A percentile compares a stretch with the other conserved stretches of the same genome.
phyloP scores from a whole-genome alignment of 2,329 filamentous ascomycete species.

The Venturia pyrina region DNA sequence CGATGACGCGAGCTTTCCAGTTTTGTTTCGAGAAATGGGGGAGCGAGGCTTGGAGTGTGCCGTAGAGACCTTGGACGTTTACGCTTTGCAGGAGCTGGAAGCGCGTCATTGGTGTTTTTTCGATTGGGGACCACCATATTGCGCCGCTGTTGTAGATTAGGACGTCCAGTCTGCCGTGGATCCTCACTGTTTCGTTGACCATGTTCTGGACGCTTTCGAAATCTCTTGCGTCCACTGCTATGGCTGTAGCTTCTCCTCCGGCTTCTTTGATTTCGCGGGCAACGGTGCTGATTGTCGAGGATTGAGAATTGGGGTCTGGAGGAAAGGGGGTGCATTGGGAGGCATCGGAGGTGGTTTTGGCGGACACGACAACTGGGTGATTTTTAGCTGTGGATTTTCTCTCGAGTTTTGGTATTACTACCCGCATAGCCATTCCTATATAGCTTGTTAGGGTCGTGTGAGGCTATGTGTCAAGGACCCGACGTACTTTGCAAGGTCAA shows the following conservation, averaged over 20 bases:
- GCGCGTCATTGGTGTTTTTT: constrained; percentile 62
- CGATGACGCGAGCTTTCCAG: constrained; percentile 56
- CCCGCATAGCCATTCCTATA: constrained; percentile 53
- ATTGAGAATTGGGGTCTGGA: constrained; percentile 63
- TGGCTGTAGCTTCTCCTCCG: constrained; percentile 53
- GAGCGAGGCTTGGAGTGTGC: constrained; percentile 55
- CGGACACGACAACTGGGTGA: constrained; percentile 52
- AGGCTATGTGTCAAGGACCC: not conserved
- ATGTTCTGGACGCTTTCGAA: constrained; percentile 51
- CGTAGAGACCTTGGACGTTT: constrained; percentile 60
- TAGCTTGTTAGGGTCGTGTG: not conserved
- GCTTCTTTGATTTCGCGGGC: constrained; percentile 59
- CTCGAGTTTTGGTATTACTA: constrained; percentile 23
- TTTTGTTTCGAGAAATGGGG: constrained; percentile 50
- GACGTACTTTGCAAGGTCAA: constrained; percentile 54
- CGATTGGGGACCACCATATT: constrained; percentile 73
- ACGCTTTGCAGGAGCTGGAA: constrained; percentile 51
- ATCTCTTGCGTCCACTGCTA: constrained; percentile 61
- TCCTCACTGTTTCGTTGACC: constrained; percentile 46
- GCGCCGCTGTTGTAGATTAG: constrained; percentile 77
- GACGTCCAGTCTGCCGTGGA: constrained; percentile 58
- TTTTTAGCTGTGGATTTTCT: not conserved
- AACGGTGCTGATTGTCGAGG: constrained; percentile 74
- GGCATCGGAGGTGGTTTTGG: constrained; percentile 63
- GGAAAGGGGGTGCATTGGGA: constrained; percentile 50